Conservation (phyloP, 75 land plant genomes). For the Cunninghamia lanceolata region DNA sequence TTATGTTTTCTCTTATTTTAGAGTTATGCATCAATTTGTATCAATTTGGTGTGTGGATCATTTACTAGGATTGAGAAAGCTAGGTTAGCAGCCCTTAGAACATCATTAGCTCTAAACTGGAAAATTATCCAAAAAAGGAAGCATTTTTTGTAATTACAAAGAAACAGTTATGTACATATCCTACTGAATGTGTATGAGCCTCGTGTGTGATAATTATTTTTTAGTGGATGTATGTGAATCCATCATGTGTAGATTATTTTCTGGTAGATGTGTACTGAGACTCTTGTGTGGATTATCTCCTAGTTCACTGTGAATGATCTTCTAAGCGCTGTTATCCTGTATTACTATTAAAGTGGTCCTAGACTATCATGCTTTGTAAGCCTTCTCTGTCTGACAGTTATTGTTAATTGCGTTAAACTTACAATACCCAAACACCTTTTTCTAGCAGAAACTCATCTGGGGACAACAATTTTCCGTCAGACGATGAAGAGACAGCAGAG, state of each 20-base stretch:
- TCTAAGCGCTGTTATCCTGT: not conserved
- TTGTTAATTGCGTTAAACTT: not conserved
- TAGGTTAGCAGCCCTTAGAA: not conserved
- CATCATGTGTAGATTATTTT: not conserved
- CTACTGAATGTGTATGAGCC: not conserved
- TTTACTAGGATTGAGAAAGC: not conserved
- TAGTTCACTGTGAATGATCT: not conserved
- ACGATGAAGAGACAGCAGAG: slow-evolving; percentile 8
- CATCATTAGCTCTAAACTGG: not conserved
- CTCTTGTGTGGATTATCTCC: not conserved
- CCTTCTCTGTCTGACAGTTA: not conserved
- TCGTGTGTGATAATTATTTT: not conserved
- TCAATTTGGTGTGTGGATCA: not conserved
- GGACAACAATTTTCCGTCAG: slow-evolving; percentile 9
- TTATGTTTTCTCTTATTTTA: not conserved
- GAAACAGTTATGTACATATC: not conserved
- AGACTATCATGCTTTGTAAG: not conserved
- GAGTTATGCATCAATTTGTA: not conserved
- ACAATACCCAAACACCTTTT: not conserved
- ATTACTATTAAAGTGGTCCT: not conserved
- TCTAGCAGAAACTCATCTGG: slow-evolving; percentile 4
- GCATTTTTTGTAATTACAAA: not conserved
- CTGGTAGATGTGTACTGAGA: not conserved
- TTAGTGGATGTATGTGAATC: no score
- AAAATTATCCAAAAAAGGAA: not conserved